Percentiles rank a stretch among this genome's conserved stretches.
Conservation (phyloP, 257 asterid species). For the Scutellaria barbata region DNA sequence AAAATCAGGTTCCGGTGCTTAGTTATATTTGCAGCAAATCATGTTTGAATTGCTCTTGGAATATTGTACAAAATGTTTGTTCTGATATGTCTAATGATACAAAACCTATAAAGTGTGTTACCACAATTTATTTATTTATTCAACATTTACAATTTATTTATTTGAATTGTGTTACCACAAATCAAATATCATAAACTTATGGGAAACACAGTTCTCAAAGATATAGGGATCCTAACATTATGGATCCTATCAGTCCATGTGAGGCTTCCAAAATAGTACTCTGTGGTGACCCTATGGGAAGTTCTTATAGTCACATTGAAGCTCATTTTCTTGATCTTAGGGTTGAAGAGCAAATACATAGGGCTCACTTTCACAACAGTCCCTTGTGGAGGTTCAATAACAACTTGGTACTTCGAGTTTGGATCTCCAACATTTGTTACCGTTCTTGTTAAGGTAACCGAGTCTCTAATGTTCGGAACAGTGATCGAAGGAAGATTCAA, state of each 20-base stretch:
- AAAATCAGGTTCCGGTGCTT: too few relatives aligned
- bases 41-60: too few relatives aligned
- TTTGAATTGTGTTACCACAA: neutral
- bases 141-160: too few relatives aligned
- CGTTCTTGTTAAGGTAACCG: constrained; percentile 28
- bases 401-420: constrained; percentile 36
- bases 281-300: constrained; percentile 27
- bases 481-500: constrained; percentile 50
- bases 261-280: constrained; percentile 37
- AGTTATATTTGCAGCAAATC: too few relatives aligned
- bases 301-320: constrained; percentile 34
- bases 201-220: constrained; percentile 26
- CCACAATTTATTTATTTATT: too few relatives aligned
- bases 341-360: constrained; percentile 29
- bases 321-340: constrained; percentile 30
- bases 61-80: too few relatives aligned
- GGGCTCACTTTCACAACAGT: constrained; percentile 41
- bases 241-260: constrained; percentile 43
- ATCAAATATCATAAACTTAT: neutral
- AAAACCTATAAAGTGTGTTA: too few relatives aligned
- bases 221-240: constrained; percentile 38
- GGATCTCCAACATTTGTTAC: constrained; percentile 49
- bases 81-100: too few relatives aligned
- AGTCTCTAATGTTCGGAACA: constrained; percentile 29
- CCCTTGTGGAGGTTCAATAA: constrained; percentile 37